These are phyloP conservation scores for Fraxinus dipetala DNA, from an alignment of 305 asterid species.

Conservation along the genomic window DNA sequence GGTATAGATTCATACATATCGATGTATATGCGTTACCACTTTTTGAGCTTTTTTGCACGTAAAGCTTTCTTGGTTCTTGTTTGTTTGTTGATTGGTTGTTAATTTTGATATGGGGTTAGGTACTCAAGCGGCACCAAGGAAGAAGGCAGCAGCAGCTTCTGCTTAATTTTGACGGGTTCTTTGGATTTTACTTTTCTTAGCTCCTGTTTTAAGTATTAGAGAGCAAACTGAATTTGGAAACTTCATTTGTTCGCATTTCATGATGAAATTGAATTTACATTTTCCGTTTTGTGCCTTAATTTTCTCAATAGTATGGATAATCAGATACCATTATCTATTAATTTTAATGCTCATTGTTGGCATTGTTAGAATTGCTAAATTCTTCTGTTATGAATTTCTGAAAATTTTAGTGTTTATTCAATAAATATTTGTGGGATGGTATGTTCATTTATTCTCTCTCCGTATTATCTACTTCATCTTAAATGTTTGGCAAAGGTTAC, in stretches of 20 bases:
- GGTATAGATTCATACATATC: constrained; percentile 32
- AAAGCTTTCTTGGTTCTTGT: not conserved
- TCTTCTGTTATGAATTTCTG: not conserved
- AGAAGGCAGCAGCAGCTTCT: constrained; percentile 66
- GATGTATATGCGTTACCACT: not conserved
- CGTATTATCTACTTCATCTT: not conserved
- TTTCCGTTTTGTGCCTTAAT: not conserved
- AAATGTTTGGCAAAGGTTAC: not conserved
- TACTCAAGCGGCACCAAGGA: constrained; percentile 87
- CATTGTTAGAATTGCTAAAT: not conserved
- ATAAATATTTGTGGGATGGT: not conserved
- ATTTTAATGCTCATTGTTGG: not conserved
- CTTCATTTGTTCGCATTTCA: constrained; percentile 2
- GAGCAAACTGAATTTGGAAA: constrained; percentile 22
- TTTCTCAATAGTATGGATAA: constrained; percentile 18
- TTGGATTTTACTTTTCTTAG: constrained; percentile 22
- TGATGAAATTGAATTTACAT: not conserved
- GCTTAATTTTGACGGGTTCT: constrained; percentile 38
- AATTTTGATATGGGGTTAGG: constrained; percentile 34
- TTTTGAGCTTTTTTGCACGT: not conserved
- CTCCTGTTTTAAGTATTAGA: constrained; percentile 22
- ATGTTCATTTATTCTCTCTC: not conserved
- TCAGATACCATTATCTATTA: constrained; percentile 14
- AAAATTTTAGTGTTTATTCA: not conserved
- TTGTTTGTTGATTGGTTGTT: constrained; percentile 1